phyloP scores from a whole-genome alignment of 768 basidiomycete species.

The Lentinula guzmanii region DNA sequence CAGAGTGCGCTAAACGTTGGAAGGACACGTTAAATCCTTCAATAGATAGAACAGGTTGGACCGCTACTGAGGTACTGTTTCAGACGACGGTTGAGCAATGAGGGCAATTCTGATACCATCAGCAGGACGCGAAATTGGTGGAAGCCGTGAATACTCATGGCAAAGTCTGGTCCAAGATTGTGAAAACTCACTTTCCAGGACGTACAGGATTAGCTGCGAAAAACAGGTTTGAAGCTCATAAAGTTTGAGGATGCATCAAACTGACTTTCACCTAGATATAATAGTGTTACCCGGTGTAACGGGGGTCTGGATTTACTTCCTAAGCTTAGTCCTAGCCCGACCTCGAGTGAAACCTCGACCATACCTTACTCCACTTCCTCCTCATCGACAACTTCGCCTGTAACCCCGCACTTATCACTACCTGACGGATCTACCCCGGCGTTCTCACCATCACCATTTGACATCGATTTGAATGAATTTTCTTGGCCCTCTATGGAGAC shows the following conservation, averaged over 20 bases:
- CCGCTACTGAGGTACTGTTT: conserved; percentile 14
- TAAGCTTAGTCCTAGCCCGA: neutral
- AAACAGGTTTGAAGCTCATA: conserved; percentile 16
- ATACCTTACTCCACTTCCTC: neutral
- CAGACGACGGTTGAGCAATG: no score
- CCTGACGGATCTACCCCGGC: neutral
- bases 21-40: conserved; percentile 21
- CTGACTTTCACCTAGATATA: conserved; percentile 9
- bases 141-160: conserved; percentile 19
- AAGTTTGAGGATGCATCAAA: neutral
- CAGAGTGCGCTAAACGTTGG: conserved; percentile 23
- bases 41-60: conserved; percentile 20
- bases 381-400: neutral
- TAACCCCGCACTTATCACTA: neutral
- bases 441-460: neutral
- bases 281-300: conserved; percentile 13
- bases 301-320: neutral
- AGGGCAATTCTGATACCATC: neutral
- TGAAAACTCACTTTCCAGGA: conserved; percentile 20
- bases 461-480: neutral
- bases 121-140: conserved; percentile 17
- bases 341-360: neutral
- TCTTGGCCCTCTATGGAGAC: neutral
- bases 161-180: conserved; percentile 22
- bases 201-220: conserved; percentile 22